Percentiles rank a stretch among this genome's conserved stretches.
Conservation (phyloP, 1,139 yeast species). For the Debaryomyces subglobosus region DNA sequence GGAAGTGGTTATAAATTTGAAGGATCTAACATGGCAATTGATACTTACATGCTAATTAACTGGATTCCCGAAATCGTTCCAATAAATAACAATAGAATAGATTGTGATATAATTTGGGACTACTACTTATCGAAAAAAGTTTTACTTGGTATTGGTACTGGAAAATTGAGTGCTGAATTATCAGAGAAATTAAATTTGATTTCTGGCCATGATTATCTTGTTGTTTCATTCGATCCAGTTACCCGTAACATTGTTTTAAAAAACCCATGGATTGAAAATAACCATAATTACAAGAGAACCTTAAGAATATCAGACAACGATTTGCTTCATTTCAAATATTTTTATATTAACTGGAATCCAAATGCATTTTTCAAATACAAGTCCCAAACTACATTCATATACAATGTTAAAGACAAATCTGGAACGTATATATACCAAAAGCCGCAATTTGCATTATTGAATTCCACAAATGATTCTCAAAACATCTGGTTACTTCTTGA, state of each 20-base stretch:
- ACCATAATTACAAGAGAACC: slow-evolving; percentile 19
- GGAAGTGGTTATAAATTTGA: slow-evolving; percentile 62
- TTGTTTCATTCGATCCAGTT: slow-evolving; percentile 17
- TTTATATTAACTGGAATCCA: slow-evolving; percentile 75
- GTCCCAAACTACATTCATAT: slow-evolving; percentile 38
- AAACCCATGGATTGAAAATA: slow-evolving; percentile 54
- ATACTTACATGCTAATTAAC: slow-evolving; percentile 65
- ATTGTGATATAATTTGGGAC: slow-evolving; percentile 36
- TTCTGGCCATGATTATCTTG: slow-evolving; percentile 72
- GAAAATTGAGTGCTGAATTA: slow-evolving; percentile 43
- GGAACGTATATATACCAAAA: slow-evolving; percentile 29
- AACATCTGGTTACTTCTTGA: slow-evolving; percentile 58
- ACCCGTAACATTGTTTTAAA: slow-evolving; percentile 31
- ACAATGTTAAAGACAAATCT: slow-evolving; percentile 18
- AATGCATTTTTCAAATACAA: slow-evolving; percentile 29
- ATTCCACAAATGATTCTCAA: slow-evolving; percentile 28
- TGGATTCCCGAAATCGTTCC: slow-evolving; percentile 72
- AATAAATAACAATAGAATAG: slow-evolving; percentile 30
- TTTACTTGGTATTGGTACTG: slow-evolving; percentile 73
- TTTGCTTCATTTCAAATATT: slow-evolving; percentile 47
- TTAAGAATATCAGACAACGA: slow-evolving; percentile 29
- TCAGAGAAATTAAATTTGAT: slow-evolving; percentile 44
- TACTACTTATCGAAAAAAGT: slow-evolving; percentile 38
- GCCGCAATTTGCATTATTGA: slow-evolving; percentile 54
- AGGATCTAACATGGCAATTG: slow-evolving; percentile 85